A percentile compares a stretch with the other conserved stretches of the same genome.
Conservation (phyloP, 768 basidiomycete genomes). For the Suillus ampliporus region DNA sequence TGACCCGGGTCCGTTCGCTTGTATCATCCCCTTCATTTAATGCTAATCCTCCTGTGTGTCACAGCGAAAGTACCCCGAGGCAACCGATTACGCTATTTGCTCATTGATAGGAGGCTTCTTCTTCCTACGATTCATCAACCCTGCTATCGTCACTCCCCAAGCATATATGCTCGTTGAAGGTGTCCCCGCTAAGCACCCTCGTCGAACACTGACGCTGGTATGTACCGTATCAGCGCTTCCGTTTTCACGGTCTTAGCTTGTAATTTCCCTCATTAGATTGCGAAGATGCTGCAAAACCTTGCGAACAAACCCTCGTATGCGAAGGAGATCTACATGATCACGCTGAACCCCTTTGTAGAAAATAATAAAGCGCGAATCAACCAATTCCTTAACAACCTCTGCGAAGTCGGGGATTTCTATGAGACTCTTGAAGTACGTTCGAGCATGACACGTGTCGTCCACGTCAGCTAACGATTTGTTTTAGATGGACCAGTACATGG, state of each 20-base stretch:
- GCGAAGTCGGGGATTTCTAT: conserved; percentile 99
- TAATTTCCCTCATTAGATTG: conserved; percentile 64
- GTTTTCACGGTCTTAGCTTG: not conserved
- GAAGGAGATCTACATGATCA: conserved; percentile 99
- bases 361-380: conserved; percentile 98
- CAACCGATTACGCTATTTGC: conserved; percentile 97
- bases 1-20: conserved; percentile 77
- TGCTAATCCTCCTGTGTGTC: conserved; percentile 10
- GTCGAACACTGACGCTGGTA: conserved; percentile 91
- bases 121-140: conserved; percentile 99
- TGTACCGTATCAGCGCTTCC: conserved; percentile 20
- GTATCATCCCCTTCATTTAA: conserved; percentile 15
- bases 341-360: conserved; percentile 97
- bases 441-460: conserved; percentile 1
- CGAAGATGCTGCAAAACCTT: conserved; percentile 99
- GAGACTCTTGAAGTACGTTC: conserved; percentile 89
- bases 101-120: conserved; percentile 99
- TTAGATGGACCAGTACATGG: conserved; percentile 99
- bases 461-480: not conserved
- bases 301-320: conserved; percentile 99
- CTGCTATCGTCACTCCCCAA: conserved; percentile 98
- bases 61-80: conserved; percentile 98
- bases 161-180: conserved; percentile 99
- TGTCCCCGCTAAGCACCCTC: conserved; percentile 96
- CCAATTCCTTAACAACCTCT: conserved; percentile 93